Conservation (phyloP, 495 filamentous ascomycete species). For the Annulohypoxylon nitens region DNA sequence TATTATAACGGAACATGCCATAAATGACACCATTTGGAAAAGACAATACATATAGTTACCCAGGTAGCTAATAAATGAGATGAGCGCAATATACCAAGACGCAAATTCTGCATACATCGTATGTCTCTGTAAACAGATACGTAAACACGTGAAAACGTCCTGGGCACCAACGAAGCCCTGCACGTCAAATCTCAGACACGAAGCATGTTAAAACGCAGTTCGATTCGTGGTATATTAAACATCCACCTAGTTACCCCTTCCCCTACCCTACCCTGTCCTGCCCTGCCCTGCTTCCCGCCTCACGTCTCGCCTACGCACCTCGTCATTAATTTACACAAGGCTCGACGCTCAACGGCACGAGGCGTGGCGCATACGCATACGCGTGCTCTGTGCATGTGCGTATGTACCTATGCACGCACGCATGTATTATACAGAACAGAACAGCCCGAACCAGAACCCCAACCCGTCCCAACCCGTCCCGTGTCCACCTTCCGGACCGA, state of each 20-base stretch:
- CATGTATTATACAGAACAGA: background rate
- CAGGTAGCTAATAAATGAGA: background rate
- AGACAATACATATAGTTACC: background rate
- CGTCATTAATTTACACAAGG: constrained; percentile 8
- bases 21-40: background rate
- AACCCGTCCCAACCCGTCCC: background rate
- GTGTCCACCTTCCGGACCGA: background rate
- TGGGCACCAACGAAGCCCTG: background rate
- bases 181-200: background rate
- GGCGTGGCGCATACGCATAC: background rate
- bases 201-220: background rate
- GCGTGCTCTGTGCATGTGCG: background rate
- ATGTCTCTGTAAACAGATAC: background rate
- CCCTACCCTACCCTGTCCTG: background rate
- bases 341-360: background rate
- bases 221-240: constrained; percentile 10
- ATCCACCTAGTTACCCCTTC: background rate
- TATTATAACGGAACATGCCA: background rate
- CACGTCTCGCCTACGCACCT: constrained; percentile 4
- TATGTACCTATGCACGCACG: background rate
- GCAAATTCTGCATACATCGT: background rate
- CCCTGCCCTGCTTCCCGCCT: background rate
- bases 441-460: background rate
- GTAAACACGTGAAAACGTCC: background rate
- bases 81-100: background rate